Percentiles rank a stretch among this genome's conserved stretches.
phyloP scores from a whole-genome alignment of 2,329 filamentous ascomycete genomes.

The Thielaviopsis ethacetica region DNA sequence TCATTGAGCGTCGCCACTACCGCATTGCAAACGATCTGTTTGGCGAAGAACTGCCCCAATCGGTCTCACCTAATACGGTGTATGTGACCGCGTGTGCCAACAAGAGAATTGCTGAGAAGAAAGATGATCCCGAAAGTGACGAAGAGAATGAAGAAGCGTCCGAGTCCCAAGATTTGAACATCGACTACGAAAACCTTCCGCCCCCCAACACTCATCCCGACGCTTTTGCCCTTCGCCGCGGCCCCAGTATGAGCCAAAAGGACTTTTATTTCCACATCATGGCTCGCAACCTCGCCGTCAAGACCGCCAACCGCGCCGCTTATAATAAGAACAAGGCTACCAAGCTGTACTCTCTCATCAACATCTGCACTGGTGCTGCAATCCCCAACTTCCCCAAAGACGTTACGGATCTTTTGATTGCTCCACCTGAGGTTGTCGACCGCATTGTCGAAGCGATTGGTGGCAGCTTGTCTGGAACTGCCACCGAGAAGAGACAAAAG shows the following conservation, averaged over 20 bases:
- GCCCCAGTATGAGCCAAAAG: not conserved
- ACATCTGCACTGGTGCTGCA: not conserved
- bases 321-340: conserved; percentile 4
- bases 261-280: not conserved
- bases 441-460: not conserved
- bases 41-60: too few species aligned
- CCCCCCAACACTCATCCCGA: not conserved
- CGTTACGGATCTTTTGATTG: not conserved
- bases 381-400: not conserved
- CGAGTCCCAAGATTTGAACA: not conserved
- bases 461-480: not conserved
- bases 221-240: not conserved
- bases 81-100: too few species aligned
- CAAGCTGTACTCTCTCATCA: conserved; percentile 1
- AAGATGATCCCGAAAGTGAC: not conserved
- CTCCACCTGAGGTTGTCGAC: not conserved
- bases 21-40: too few species aligned
- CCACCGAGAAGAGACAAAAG: conserved; percentile 1
- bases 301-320: conserved; percentile 5
- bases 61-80: too few species aligned
- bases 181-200: not conserved
- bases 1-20: too few species aligned
- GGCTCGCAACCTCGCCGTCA: conserved; percentile 1
- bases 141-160: not conserved
- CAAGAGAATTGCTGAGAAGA: too few species aligned